Evolutionary conservation across 768 basidiomycete genomes (phyloP).

Genomic region (Rhizopogon roseolus): DNA sequence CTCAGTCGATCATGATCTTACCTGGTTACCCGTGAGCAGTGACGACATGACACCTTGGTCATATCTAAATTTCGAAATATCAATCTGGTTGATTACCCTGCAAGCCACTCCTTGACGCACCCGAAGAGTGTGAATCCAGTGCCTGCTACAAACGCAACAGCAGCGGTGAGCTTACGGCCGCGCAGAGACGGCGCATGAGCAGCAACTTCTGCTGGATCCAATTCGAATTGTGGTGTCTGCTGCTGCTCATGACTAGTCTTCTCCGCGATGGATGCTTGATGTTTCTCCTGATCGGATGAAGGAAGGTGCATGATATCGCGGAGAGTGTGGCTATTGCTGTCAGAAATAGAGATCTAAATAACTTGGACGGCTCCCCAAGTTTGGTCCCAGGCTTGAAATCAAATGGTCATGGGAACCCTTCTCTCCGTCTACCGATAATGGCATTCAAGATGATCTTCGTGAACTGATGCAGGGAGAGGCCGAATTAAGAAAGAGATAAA

Average conservation of each 20-base stretch:
- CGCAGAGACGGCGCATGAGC: slow-evolving; percentile 18
- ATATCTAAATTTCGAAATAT: slow-evolving; percentile 19
- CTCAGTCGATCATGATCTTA: not conserved
- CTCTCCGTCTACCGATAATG: not conserved
- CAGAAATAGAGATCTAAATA: not conserved
- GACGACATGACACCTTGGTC: slow-evolving; percentile 43
- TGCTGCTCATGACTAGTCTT: not conserved
- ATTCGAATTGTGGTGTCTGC: not conserved
- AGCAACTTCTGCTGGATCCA: slow-evolving; percentile 12
- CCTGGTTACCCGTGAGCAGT: slow-evolving; percentile 31
- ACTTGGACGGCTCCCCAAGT: not conserved
- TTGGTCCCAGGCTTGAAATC: not conserved
- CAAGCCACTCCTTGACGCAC: slow-evolving; percentile 9
- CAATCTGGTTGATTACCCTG: not conserved
- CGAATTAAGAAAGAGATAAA: not conserved
- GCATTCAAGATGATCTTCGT: not conserved
- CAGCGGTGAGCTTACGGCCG: slow-evolving; percentile 23
- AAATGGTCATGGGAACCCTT: not conserved
- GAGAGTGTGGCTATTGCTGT: not conserved
- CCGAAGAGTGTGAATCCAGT: slow-evolving; percentile 36
- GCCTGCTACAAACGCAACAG: slow-evolving; percentile 31
- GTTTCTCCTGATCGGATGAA: not conserved
- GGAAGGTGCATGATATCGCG: not conserved
- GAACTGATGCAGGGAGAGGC: not conserved
- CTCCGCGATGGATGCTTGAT: not conserved